Evolutionary conservation across 1,284 basidiomycete genomes (phyloP).

Genomic region (Papiliotrema laurentii): DNA sequence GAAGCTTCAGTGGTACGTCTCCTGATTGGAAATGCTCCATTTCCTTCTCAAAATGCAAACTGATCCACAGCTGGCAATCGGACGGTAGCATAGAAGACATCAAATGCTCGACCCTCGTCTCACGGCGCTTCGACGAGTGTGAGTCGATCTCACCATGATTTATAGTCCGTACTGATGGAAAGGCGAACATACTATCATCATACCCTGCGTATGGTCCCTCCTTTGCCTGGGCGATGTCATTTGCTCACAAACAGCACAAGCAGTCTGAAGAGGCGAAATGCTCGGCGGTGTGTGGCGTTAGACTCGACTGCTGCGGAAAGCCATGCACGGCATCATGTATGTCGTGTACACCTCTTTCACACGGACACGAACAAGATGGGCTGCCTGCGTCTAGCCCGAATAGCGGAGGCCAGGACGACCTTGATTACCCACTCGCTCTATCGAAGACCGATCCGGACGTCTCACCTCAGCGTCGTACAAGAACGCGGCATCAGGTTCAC

Average conservation of each 20-base stretch:
- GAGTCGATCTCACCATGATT: conserved; percentile 49
- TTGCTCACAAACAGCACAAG: no score
- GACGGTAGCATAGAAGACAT: conserved; percentile 53
- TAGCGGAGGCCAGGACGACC: no score
- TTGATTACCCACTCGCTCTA: no score
- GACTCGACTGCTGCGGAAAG: conserved; percentile 56
- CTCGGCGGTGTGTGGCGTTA: conserved; percentile 48
- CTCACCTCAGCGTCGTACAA: no score
- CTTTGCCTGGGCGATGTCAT: no score
- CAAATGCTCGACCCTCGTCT: conserved; percentile 51
- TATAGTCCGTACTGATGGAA: no score
- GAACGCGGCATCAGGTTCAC: conserved; percentile 1
- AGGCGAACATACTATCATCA: no score
- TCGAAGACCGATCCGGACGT: no score
- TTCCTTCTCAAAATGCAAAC: background rate
- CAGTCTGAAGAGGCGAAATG: background rate
- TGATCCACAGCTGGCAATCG: conserved; percentile 50
- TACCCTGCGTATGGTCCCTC: no score
- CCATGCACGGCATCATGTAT: conserved; percentile 56
- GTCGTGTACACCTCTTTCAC: background rate
- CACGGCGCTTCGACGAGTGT: background rate
- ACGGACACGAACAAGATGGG: no score
- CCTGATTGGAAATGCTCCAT: background rate
- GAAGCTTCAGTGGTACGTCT: conserved; percentile 56
- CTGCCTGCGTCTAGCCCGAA: no score